Evolutionary conservation across 495 filamentous ascomycete genomes (phyloP).

Genomic region (Hypoxylon fragiforme): DNA sequence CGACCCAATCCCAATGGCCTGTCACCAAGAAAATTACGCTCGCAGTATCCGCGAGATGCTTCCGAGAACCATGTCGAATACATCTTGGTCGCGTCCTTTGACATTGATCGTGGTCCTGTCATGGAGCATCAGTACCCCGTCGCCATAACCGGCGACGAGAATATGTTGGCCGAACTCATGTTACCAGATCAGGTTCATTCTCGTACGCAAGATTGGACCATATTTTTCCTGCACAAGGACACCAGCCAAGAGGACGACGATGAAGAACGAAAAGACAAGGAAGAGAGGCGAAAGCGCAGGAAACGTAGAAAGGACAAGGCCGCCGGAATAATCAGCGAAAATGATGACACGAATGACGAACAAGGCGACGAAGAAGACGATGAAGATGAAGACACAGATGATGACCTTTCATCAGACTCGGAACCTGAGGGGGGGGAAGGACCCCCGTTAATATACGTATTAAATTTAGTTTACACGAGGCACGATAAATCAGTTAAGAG

Average conservation of each 20-base stretch:
- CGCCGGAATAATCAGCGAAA: slow-evolving; percentile 58
- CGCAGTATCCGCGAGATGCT: slow-evolving; percentile 81
- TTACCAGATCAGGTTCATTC: slow-evolving; percentile 96
- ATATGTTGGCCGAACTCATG: slow-evolving; percentile 98
- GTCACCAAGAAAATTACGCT: slow-evolving; percentile 61
- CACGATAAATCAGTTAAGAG: slow-evolving; percentile 88
- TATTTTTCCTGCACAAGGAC: slow-evolving; percentile 98
- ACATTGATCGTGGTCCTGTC: slow-evolving; percentile 91
- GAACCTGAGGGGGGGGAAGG: slow-evolving; percentile 72
- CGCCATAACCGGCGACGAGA: slow-evolving; percentile 93
- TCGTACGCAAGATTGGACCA: slow-evolving; percentile 96
- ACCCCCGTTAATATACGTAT: slow-evolving; percentile 94
- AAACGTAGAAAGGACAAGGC: slow-evolving; percentile 50
- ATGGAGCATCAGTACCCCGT: slow-evolving; percentile 99
- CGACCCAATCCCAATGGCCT: slow-evolving; percentile 49
- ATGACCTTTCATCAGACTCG: slow-evolving; percentile 56
- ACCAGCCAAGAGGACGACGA: slow-evolving; percentile 78
- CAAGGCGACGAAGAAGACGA: slow-evolving; percentile 49
- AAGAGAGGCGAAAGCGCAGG: slow-evolving; percentile 52
- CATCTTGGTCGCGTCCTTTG: slow-evolving; percentile 97
- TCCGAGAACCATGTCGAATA: slow-evolving; percentile 96
- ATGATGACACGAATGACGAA: slow-evolving; percentile 49
- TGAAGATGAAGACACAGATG: slow-evolving; percentile 60
- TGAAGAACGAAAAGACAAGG: slow-evolving; percentile 53
- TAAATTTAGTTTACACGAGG: slow-evolving; percentile 98